Conservation (phyloP, 495 filamentous ascomycete genomes). For the Neurospora tetrasperma region DNA sequence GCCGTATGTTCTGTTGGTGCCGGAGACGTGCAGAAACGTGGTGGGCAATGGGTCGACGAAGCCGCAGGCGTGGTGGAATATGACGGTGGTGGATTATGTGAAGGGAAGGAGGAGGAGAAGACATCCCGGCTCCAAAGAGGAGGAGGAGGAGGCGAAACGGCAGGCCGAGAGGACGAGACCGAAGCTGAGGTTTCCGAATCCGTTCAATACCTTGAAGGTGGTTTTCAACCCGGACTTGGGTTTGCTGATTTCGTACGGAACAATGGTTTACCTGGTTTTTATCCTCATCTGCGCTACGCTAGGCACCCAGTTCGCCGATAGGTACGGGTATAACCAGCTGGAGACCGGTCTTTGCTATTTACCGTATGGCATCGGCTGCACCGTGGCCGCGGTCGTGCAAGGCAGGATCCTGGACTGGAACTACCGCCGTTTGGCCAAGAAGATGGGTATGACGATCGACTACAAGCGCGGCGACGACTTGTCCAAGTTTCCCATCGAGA, state of each 20-base stretch:
- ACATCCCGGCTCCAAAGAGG: neutral
- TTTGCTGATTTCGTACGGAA: constrained; percentile 31
- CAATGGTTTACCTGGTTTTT: constrained; percentile 43
- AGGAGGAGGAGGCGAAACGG: neutral
- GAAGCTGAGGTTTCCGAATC: constrained; percentile 58
- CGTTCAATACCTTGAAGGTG: constrained; percentile 55
- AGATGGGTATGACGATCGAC: constrained; percentile 38
- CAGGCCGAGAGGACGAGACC: constrained; percentile 14
- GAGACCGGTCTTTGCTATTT: constrained; percentile 54
- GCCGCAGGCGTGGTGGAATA: constrained; percentile 44
- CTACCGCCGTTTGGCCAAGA: constrained; percentile 42
- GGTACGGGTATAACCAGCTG: constrained; percentile 58
- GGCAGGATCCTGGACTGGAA: constrained; percentile 50
- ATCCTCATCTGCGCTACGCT: constrained; percentile 40
- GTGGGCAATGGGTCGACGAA: constrained; percentile 56
- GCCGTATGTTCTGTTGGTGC: constrained; percentile 44
- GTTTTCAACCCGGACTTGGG: constrained; percentile 52
- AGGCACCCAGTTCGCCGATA: constrained; percentile 48
- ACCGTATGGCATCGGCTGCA: constrained; percentile 55
- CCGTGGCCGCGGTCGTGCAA: constrained; percentile 53
- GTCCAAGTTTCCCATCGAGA: constrained; percentile 52
- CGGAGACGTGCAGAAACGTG: constrained; percentile 60
- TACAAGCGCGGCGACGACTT: constrained; percentile 44
- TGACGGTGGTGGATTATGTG: constrained; percentile 33
- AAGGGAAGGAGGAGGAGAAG: neutral